These are phyloP conservation scores for Mallotus japonicus DNA, from an alignment of 441 rosid species.

Conservation along the genomic window DNA sequence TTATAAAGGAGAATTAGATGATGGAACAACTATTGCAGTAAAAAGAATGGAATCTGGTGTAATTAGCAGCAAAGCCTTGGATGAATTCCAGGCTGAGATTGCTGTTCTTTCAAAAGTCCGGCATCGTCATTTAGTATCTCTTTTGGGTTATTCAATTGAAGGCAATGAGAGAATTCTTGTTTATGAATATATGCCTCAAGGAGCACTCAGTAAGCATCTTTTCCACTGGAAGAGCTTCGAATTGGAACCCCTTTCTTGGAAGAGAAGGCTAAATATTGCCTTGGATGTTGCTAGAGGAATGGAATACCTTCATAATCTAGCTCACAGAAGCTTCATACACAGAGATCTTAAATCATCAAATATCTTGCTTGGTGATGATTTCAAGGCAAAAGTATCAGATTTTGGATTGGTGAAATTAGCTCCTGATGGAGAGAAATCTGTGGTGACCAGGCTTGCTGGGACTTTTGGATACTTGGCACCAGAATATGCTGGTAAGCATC, in stretches of 20 bases:
- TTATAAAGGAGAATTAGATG: constrained; percentile 67
- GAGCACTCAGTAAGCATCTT: constrained; percentile 73
- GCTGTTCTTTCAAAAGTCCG: constrained; percentile 73
- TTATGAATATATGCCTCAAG: constrained; percentile 73
- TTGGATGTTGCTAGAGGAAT: constrained; percentile 78
- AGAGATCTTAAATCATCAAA: constrained; percentile 81
- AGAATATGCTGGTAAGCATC: constrained; percentile 68
- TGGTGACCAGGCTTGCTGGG: constrained; percentile 72
- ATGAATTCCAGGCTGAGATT: constrained; percentile 69
- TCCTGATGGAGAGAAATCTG: constrained; percentile 64
- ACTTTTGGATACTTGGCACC: constrained; percentile 84
- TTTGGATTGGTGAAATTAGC: constrained; percentile 80
- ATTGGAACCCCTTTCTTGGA: constrained; percentile 73
- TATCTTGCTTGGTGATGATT: constrained; percentile 72
- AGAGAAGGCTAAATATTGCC: constrained; percentile 61
- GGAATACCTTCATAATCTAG: constrained; percentile 75
- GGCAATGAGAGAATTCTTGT: constrained; percentile 68
- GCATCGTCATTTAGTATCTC: constrained; percentile 73
- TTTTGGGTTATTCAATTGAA: constrained; percentile 61
- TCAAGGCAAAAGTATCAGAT: constrained; percentile 72
- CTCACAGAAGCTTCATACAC: constrained; percentile 74
- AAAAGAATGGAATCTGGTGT: constrained; percentile 74
- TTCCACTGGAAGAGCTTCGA: constrained; percentile 62
- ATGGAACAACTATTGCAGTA: constrained; percentile 68
- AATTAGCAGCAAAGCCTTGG: constrained; percentile 56